Evolutionary conservation across 495 filamentous ascomycete species (phyloP).

Genomic region (Lasiosphaeria hispida): DNA sequence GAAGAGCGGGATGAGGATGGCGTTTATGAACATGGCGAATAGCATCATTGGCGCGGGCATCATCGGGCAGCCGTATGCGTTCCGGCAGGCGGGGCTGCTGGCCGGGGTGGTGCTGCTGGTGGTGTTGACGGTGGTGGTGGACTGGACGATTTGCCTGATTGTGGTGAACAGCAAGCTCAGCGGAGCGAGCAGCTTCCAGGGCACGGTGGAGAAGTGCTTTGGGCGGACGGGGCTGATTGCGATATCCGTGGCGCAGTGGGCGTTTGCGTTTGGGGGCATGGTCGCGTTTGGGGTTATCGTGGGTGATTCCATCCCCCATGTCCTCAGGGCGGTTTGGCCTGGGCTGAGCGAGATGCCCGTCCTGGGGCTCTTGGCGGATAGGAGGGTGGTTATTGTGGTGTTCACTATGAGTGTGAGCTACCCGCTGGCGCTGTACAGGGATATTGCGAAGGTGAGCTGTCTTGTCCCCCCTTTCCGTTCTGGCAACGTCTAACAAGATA

Average conservation of each 20-base stretch:
- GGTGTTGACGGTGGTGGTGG: conserved; percentile 74
- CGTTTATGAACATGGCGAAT: conserved; percentile 99
- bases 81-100: conserved; percentile 81
- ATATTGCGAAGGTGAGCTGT: conserved; percentile 92
- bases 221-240: conserved; percentile 83
- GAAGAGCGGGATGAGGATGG: conserved; percentile 46
- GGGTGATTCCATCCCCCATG: conserved; percentile 91
- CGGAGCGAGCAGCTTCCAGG: conserved; percentile 88
- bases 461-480: not conserved
- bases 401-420: conserved; percentile 86
- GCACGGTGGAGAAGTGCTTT: conserved; percentile 92
- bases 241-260: conserved; percentile 90
- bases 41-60: conserved; percentile 97
- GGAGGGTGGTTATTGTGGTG: conserved; percentile 78
- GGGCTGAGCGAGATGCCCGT: conserved; percentile 68
- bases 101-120: conserved; percentile 77
- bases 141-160: conserved; percentile 97
- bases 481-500: not conserved
- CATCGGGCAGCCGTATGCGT: conserved; percentile 95
- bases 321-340: conserved; percentile 79
- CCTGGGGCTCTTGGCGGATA: conserved; percentile 74
- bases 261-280: conserved; percentile 98
- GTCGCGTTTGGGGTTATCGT: conserved; percentile 97
- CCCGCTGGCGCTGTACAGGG: conserved; percentile 86
- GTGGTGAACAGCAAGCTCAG: conserved; percentile 94